Conservation (phyloP, 2,329 filamentous ascomycete species). For the Emydomyces testavorans region DNA sequence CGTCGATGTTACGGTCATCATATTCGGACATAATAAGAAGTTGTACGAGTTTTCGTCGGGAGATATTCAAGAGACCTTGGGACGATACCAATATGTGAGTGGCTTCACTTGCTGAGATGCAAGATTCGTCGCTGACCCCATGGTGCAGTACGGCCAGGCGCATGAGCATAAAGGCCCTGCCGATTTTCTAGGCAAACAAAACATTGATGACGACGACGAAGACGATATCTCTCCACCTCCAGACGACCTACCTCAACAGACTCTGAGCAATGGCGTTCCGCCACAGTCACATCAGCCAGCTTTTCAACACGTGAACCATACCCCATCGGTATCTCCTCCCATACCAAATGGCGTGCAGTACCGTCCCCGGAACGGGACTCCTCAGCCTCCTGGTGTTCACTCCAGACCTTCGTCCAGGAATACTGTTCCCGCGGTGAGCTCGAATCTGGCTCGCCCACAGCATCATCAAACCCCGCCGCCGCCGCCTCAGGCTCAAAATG, state of each 20-base stretch:
- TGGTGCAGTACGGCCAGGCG: constrained; percentile 66
- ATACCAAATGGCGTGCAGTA: constrained; percentile 66
- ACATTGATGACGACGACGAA: constrained; percentile 70
- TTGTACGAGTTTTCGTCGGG: constrained; percentile 93
- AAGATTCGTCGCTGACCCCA: constrained; percentile 16
- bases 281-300: constrained; percentile 43
- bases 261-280: constrained; percentile 43
- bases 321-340: constrained; percentile 78
- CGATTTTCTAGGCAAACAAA: constrained; percentile 73
- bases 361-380: constrained; percentile 64
- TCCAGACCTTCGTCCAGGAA: constrained; percentile 73
- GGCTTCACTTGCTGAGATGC: constrained; percentile 9
- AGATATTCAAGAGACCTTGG: constrained; percentile 84
- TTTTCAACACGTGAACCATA: constrained; percentile 52
- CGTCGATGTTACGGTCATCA: constrained; percentile 96
- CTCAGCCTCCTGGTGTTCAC: constrained; percentile 54
- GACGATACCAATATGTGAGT: constrained; percentile 81
- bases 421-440: constrained; percentile 62
- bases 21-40: constrained; percentile 98
- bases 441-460: constrained; percentile 57
- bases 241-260: constrained; percentile 43
- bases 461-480: constrained; percentile 48
- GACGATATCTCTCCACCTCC: constrained; percentile 61
- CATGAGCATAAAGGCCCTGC: constrained; percentile 93
- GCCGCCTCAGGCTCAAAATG: constrained; percentile 46